Evolutionary conservation across 129 eudicot genomes (phyloP).

Genomic region (Apium graveolens): DNA sequence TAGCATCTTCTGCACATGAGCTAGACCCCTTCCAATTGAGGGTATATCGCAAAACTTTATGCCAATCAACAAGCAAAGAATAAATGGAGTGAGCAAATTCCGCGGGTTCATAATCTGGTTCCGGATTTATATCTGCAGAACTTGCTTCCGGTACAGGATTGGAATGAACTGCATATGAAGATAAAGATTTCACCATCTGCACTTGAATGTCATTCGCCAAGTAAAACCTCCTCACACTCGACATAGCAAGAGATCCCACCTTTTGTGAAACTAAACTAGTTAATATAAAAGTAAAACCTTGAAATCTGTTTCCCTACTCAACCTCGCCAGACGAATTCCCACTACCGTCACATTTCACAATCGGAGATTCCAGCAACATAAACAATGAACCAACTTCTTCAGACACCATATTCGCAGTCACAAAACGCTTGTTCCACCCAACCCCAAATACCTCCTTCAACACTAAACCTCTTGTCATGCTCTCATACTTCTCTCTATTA

Average conservation of each 20-base stretch:
- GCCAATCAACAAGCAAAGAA: slow-evolving; percentile 67
- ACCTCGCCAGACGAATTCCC: slow-evolving; percentile 11
- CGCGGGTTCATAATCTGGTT: slow-evolving; percentile 52
- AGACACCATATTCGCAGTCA: slow-evolving; percentile 57
- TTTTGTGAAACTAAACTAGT: slow-evolving; percentile 42
- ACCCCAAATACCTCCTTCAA: slow-evolving; percentile 83
- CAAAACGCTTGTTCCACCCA: slow-evolving; percentile 53
- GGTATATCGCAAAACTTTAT: slow-evolving; percentile 57
- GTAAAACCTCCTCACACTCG: slow-evolving; percentile 27
- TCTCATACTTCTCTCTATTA: slow-evolving; percentile 54
- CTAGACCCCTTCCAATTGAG: slow-evolving; percentile 55
- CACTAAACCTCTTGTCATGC: slow-evolving; percentile 78
- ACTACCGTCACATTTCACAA: slow-evolving; percentile 19
- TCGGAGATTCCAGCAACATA: slow-evolving; percentile 62
- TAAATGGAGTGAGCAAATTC: slow-evolving; percentile 66
- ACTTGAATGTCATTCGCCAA: slow-evolving; percentile 32
- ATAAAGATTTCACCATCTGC: slow-evolving; percentile 37
- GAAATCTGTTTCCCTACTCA: slow-evolving; percentile 29
- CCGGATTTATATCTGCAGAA: slow-evolving; percentile 28
- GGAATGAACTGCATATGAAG: slow-evolving; percentile 27
- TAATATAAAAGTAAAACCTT: slow-evolving; percentile 32
- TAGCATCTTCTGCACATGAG: slow-evolving; percentile 68
- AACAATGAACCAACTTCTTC: slow-evolving; percentile 77
- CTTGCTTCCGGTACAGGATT: slow-evolving; percentile 16
- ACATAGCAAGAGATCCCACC: slow-evolving; percentile 24